Percentiles rank a stretch among this genome's conserved stretches.
These are phyloP conservation scores for Hylodesmum podocarpum DNA, from an alignment of 306 rosid genomes.

Conservation along the genomic window DNA sequence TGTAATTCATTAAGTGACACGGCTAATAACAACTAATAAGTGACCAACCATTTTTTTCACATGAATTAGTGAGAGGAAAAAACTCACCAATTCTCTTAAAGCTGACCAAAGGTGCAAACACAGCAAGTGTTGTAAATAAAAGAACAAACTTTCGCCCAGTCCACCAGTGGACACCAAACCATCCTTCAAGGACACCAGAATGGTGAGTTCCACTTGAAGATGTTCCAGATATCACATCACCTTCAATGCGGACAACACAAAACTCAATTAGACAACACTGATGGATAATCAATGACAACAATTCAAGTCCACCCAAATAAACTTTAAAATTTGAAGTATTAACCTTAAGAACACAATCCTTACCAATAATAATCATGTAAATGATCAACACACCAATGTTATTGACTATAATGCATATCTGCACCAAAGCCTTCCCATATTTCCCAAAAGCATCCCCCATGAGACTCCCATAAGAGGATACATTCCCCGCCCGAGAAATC, in stretches of 20 bases:
- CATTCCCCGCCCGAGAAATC: constrained; percentile 64
- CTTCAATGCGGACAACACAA: constrained; percentile 44
- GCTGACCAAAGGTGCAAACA: constrained; percentile 68
- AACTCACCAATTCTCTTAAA: constrained; percentile 67
- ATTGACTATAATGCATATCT: constrained; percentile 60
- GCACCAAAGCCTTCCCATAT: constrained; percentile 62
- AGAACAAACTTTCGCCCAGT: constrained; percentile 64
- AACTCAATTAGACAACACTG: constrained; percentile 29
- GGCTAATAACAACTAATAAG: neutral
- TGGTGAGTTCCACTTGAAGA: constrained; percentile 76
- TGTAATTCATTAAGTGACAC: neutral
- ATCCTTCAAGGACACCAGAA: constrained; percentile 77
- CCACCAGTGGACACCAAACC: constrained; percentile 95
- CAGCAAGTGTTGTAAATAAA: constrained; percentile 50
- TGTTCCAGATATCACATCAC: constrained; percentile 94
- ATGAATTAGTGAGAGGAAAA: neutral
- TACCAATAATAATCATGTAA: constrained; percentile 89
- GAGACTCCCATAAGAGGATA: constrained; percentile 67
- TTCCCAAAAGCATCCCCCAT: constrained; percentile 77
- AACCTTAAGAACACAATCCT: constrained; percentile 6
- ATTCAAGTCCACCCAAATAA: neutral
- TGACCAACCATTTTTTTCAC: neutral
- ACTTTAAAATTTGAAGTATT: neutral
- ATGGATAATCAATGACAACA: neutral
- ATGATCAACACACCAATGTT: constrained; percentile 73